phyloP scores from a whole-genome alignment of 345 rosid genomes.

The Theobroma cacao region DNA sequence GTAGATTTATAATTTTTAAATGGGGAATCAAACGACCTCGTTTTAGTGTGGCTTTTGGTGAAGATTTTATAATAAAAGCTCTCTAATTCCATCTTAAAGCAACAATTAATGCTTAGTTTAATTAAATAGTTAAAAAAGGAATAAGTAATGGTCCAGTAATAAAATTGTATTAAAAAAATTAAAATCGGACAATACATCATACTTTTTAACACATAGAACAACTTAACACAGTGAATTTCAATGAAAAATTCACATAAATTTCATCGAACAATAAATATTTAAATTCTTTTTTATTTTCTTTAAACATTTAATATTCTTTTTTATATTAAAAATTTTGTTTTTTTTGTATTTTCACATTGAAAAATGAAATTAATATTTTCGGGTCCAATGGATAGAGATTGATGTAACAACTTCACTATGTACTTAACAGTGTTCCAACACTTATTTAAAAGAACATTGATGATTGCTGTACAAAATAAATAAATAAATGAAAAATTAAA shows the following conservation, averaged over 20 bases:
- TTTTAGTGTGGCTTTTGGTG: not conserved
- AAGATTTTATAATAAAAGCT: not conserved
- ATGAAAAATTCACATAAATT: not conserved
- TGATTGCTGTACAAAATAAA: not conserved
- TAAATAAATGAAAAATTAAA: too few relatives aligned
- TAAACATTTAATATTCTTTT: too few relatives aligned
- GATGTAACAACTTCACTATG: not conserved
- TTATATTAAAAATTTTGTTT: not conserved
- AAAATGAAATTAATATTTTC: too few relatives aligned
- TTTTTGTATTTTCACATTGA: not conserved
- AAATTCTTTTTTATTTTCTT: too few relatives aligned
- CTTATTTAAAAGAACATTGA: not conserved
- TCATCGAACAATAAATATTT: not conserved
- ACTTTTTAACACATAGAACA: too few relatives aligned
- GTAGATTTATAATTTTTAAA: not conserved
- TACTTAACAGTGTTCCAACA: not conserved
- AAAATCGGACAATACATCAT: too few relatives aligned
- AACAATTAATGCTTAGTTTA: too few relatives aligned
- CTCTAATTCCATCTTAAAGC: too few relatives aligned
- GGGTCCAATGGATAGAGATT: not conserved
- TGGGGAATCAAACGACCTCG: not conserved
- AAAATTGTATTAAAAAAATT: too few relatives aligned
- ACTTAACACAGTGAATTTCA: not conserved
- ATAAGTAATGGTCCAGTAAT: too few relatives aligned
- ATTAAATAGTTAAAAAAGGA: too few relatives aligned